Conservation (phyloP, 1,284 basidiomycete genomes). For the Pseudozyma sp. region DNA sequence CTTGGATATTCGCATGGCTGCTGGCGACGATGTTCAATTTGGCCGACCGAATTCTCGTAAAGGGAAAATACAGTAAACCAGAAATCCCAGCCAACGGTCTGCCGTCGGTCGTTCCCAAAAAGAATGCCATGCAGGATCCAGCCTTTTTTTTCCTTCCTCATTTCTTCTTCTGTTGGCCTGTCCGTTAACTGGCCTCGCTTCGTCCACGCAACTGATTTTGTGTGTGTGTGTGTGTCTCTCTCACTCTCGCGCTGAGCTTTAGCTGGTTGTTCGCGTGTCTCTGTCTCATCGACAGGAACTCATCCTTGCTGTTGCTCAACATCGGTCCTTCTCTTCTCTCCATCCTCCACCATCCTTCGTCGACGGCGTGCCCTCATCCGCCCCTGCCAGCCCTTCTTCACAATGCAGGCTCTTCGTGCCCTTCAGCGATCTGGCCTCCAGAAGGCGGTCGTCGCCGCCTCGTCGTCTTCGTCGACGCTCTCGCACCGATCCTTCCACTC, state of each 20-base stretch:
- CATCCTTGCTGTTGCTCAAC: background rate
- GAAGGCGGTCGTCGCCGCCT: slow-evolving; percentile 43
- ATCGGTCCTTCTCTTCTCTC: background rate
- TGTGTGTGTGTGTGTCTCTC: background rate
- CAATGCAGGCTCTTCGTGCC: slow-evolving; percentile 53
- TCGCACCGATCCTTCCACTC: slow-evolving; percentile 53
- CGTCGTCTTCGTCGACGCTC: slow-evolving; percentile 37
- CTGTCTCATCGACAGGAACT: slow-evolving; percentile 1
- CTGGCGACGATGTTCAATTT: background rate
- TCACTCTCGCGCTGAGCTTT: background rate
- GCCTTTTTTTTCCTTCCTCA: background rate
- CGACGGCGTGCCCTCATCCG: slow-evolving; percentile 10
- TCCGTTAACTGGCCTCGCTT: slow-evolving; percentile 1
- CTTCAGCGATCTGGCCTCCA: slow-evolving; percentile 53
- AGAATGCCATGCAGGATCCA: background rate
- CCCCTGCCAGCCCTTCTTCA: background rate
- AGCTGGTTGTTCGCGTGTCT: slow-evolving; percentile 6
- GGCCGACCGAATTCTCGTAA: background rate
- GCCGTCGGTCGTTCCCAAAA: slow-evolving; percentile 1
- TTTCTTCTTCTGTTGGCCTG: slow-evolving; percentile 5
- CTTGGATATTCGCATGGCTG: no score
- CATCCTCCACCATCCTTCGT: slow-evolving; percentile 12
- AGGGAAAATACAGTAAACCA: background rate
- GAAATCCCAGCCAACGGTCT: background rate
- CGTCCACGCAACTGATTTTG: background rate